phyloP scores from a whole-genome alignment of 345 rosid species.

The Angophora floribunda region DNA sequence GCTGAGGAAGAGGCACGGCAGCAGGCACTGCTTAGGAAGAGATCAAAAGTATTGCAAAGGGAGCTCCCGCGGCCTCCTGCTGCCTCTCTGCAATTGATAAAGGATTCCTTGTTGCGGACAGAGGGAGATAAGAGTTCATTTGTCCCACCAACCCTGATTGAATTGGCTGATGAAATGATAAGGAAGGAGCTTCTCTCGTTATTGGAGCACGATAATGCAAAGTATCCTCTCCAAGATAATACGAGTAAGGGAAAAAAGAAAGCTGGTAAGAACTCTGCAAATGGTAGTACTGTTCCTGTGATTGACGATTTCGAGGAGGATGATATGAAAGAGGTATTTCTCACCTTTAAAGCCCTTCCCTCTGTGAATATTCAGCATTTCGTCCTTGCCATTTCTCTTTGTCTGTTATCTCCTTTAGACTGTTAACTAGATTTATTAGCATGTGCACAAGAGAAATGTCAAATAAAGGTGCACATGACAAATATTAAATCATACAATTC shows the following conservation, averaged over 20 bases:
- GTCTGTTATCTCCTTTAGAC: background rate
- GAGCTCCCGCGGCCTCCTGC: slow-evolving; percentile 94
- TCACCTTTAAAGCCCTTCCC: background rate
- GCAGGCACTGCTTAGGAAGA: slow-evolving; percentile 82
- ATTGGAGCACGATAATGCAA: slow-evolving; percentile 91
- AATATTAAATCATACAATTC: background rate
- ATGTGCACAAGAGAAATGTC: background rate
- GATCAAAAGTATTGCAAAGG: slow-evolving; percentile 97
- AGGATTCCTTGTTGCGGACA: slow-evolving; percentile 64
- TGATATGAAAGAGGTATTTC: slow-evolving; percentile 62
- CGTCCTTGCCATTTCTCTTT: background rate
- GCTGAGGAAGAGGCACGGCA: slow-evolving; percentile 92
- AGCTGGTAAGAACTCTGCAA: slow-evolving; percentile 54
- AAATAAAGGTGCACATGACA: background rate
- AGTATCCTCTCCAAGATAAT: slow-evolving; percentile 94
- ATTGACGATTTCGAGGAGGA: slow-evolving; percentile 84
- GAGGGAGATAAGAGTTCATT: slow-evolving; percentile 91
- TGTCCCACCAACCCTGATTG: slow-evolving; percentile 81
- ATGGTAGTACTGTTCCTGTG: slow-evolving; percentile 36
- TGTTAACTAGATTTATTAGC: background rate
- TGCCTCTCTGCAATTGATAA: slow-evolving; percentile 80
- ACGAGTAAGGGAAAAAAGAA: slow-evolving; percentile 63
- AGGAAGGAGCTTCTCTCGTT: slow-evolving; percentile 66
- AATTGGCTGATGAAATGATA: slow-evolving; percentile 89
- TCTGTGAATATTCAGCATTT: background rate